Evolutionary conservation across 1,139 yeast species (phyloP), one percentile per base, ranked within the genome.

Genomic region (Lodderomyces metapsilosis): DNA sequence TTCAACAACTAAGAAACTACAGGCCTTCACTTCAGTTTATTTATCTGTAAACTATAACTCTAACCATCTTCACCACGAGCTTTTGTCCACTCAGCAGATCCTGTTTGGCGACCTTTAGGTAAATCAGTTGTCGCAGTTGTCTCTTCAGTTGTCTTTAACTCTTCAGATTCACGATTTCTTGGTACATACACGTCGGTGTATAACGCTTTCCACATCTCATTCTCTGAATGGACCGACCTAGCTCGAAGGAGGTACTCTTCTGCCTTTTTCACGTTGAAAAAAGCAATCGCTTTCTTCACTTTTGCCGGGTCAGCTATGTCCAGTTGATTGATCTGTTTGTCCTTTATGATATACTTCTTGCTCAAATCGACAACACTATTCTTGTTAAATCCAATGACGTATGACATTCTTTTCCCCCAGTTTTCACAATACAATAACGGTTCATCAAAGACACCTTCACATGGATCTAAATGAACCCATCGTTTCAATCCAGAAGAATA

Each of bases 401-500:
- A 88, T 41, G 95, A 84, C 98, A 91, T 91, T 47, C 78, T 78
- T 64, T 91, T 91, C 32, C 94, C 95, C 98, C 98, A 91, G 36
- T 95, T 95, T 32, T 76, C 72, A 38, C 83, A 77, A 54, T 91
- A 91, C 22, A 89, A 65, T 28, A 68, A 59, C 0, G 98, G 97
- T 49, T 87, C 80, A 58, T 91, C 96, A 62, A 73, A 88, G 0
- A 88, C 82, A 33, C 81, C 84, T 54, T 91, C 98, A 58, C 98
- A 91, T 4, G 91, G 80, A 54, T 91, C 98, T 21, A 87, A 68
- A 59, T 91, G 98, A 21, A 89, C 73, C 98, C 98, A 91, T 43
- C 89, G 65, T 38, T 71, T 59, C 48, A 78, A 69, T 16, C 65
- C 57, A 0, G 56, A 61, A 2, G 95, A 86, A 58, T 80, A 91